These are phyloP conservation scores for Neurospora hispaniola DNA, from an alignment of 495 filamentous ascomycete genomes.

Conservation along the genomic window DNA sequence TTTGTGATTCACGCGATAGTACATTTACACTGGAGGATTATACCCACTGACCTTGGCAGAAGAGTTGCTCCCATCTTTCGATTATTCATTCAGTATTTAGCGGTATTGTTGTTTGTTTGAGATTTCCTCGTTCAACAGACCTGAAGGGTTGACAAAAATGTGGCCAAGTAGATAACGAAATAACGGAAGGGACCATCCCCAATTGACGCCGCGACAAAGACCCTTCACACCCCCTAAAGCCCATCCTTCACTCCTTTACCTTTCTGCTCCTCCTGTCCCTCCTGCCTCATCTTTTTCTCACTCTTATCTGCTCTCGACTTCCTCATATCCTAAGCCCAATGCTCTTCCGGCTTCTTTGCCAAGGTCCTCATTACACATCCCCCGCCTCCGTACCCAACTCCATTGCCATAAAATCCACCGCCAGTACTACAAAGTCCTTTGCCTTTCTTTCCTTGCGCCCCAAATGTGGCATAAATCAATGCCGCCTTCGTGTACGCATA, in stretches of 20 bases:
- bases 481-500: slow-evolving; percentile 31
- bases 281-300: not conserved
- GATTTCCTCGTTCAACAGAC: not conserved
- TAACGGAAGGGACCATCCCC: not conserved
- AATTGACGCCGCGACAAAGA: too few relatives aligned
- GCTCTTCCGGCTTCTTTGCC: slow-evolving; percentile 19
- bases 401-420: slow-evolving; percentile 23
- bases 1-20: not conserved
- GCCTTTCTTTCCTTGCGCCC: slow-evolving; percentile 21
- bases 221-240: not conserved
- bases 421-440: slow-evolving; percentile 20
- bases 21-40: not conserved
- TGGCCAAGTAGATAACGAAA: not conserved
- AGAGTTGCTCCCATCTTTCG: too few relatives aligned
- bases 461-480: slow-evolving; percentile 32
- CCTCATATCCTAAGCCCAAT: slow-evolving; percentile 19
- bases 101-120: not conserved
- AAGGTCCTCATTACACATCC: slow-evolving; percentile 29
- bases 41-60: not conserved
- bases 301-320: not conserved
- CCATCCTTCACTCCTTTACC: not conserved
- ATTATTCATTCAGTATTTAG: not conserved
- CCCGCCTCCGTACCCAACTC: slow-evolving; percentile 18
- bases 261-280: not conserved
- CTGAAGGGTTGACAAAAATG: not conserved